Conservation (phyloP, 2,329 filamentous ascomycete species). For the Graphilbum ipis-grandicollis region DNA sequence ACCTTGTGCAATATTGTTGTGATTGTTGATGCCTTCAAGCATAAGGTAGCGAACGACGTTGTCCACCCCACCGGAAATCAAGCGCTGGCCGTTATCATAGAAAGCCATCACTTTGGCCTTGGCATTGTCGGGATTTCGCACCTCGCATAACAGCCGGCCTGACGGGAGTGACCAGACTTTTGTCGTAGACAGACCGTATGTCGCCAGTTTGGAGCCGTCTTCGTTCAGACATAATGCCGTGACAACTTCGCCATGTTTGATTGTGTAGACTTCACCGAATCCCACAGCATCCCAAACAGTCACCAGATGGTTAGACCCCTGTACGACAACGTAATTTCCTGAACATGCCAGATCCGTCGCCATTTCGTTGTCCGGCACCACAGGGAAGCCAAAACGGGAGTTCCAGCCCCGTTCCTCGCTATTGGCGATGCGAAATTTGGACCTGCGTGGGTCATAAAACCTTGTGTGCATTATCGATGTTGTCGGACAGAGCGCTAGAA, state of each 20-base stretch:
- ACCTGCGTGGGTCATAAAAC: neutral
- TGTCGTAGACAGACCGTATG: neutral
- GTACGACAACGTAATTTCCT: neutral
- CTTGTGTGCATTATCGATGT: neutral
- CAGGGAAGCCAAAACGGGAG: neutral
- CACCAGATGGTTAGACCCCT: neutral
- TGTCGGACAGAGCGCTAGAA: neutral
- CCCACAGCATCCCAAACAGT: neutral
- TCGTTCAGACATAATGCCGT: neutral
- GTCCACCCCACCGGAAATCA: neutral
- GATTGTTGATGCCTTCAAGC: neutral
- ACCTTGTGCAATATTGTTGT: no score
- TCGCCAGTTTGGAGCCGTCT: neutral
- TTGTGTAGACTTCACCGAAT: neutral
- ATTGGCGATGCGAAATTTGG: neutral
- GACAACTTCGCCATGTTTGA: neutral
- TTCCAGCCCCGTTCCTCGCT: neutral
- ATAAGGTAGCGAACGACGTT: neutral
- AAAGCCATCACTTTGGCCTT: neutral
- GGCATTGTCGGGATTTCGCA: neutral
- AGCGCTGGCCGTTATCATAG: neutral
- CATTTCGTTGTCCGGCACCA: neutral
- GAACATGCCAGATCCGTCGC: neutral
- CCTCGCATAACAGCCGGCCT: neutral
- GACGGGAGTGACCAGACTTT: neutral